phyloP scores from a whole-genome alignment of 2,329 filamentous ascomycete species.

The Escovopsis weberi region DNA sequence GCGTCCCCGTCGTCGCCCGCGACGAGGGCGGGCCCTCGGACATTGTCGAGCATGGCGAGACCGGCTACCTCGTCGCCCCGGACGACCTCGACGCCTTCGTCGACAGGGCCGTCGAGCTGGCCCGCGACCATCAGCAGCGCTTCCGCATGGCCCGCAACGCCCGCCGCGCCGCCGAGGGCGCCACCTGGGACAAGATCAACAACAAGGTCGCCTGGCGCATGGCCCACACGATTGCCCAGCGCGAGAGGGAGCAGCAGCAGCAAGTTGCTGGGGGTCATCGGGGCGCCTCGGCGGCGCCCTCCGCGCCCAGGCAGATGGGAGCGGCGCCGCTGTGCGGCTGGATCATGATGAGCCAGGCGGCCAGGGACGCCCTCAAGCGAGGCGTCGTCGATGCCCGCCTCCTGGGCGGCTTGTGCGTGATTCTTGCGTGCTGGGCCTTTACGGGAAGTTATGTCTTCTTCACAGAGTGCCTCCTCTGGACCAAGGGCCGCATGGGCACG shows the following conservation, averaged over 20 bases:
- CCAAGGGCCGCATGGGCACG: conserved; percentile 17
- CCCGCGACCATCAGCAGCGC: conserved; percentile 29
- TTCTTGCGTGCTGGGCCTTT: conserved; percentile 33
- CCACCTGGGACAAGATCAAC: conserved; percentile 59
- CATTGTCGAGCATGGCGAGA: conserved; percentile 43
- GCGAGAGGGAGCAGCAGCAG: conserved; percentile 19
- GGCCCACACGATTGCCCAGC: conserved; percentile 34
- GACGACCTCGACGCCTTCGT: conserved; percentile 46
- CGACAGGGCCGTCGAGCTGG: conserved; percentile 33
- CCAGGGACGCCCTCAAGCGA: conserved; percentile 21
- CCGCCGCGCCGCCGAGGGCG: conserved; percentile 42
- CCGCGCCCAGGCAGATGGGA: conserved; percentile 14
- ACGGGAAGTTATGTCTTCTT: conserved; percentile 35
- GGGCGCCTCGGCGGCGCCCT: conserved; percentile 6
- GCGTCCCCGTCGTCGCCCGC: conserved; percentile 52
- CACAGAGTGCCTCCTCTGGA: conserved; percentile 29
- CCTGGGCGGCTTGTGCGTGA: conserved; percentile 30
- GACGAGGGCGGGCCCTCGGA: conserved; percentile 57
- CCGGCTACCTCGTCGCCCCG: conserved; percentile 46
- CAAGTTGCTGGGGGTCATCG: too few species aligned
- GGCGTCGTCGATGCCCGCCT: conserved; percentile 29
- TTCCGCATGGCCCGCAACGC: conserved; percentile 30
- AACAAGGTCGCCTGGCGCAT: conserved; percentile 54
- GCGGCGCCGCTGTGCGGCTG: conserved; percentile 27
- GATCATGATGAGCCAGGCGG: conserved; percentile 26